A percentile compares a stretch with the other conserved stretches of the same genome.
Evolutionary conservation across 768 basidiomycete species (phyloP).

Genomic region (Mycena vulgaris): DNA sequence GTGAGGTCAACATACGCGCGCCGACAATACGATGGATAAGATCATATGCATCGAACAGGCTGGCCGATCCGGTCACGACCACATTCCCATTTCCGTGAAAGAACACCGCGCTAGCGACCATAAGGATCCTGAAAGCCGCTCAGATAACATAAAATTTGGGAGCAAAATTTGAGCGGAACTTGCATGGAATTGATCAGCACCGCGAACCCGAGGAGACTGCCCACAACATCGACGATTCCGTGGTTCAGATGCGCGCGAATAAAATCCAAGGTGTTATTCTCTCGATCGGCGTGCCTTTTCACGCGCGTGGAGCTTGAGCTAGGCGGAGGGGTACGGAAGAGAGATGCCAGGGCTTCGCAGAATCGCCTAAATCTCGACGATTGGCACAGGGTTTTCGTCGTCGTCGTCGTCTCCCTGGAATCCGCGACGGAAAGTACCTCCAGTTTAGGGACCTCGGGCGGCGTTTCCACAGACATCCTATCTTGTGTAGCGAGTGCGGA

Average conservation of each 20-base stretch:
- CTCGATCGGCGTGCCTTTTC: slow-evolving; percentile 65
- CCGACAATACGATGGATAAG: slow-evolving; percentile 81
- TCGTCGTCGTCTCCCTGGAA: slow-evolving; percentile 35
- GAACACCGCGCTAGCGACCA: slow-evolving; percentile 88
- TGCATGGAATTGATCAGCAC: slow-evolving; percentile 91
- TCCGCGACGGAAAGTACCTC: slow-evolving; percentile 35
- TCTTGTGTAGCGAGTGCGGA: slow-evolving; percentile 90
- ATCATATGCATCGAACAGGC: slow-evolving; percentile 87
- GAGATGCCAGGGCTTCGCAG: slow-evolving; percentile 47
- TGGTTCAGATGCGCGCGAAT: slow-evolving; percentile 77
- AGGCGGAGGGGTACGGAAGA: slow-evolving; percentile 56
- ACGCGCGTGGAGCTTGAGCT: slow-evolving; percentile 53
- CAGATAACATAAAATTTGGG: background rate
- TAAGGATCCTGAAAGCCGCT: slow-evolving; percentile 72
- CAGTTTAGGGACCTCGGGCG: slow-evolving; percentile 42
- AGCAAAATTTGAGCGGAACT: slow-evolving; percentile 51
- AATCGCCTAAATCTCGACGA: slow-evolving; percentile 26
- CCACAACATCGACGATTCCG: slow-evolving; percentile 75
- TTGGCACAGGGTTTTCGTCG: slow-evolving; percentile 18
- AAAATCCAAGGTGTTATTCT: slow-evolving; percentile 71
- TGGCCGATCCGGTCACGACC: slow-evolving; percentile 65
- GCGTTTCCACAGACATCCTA: slow-evolving; percentile 60
- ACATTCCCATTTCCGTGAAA: slow-evolving; percentile 60
- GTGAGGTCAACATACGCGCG: slow-evolving; percentile 60
- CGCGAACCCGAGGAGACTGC: slow-evolving; percentile 85